Base-by-base conservation (phyloP, 2,329 filamentous ascomycete genomes). In the Cordyceps tenuipes region DNA sequence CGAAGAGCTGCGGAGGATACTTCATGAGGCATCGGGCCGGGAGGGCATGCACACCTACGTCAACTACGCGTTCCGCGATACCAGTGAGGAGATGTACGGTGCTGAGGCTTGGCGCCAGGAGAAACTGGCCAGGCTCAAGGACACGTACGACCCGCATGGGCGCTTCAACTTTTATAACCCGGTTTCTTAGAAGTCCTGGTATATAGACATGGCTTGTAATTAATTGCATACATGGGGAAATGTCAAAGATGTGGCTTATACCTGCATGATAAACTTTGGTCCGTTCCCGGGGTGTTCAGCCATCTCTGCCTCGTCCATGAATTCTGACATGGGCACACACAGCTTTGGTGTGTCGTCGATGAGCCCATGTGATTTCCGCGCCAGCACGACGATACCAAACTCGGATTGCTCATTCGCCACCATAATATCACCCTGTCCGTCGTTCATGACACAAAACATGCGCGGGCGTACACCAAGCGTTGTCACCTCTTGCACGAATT, bases 21-120 rank as follows among this genome's bases (percentile, higher is more conserved):
- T 79, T 3, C 66, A 69, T 34, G 61, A 67, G 8, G 71, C 68
- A 1, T 73, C 66, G 48, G 75, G 71, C 2, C 62, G 68, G 41
- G 59, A 65, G 0, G 64, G 71, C 31, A 55, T 74, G 55, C 68
- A 74, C 56, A 67, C 72, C 0, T 80, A 80, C 60, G 70, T 79
- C 54, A 81, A 82, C 65, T 82, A 80, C 63, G 78, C 77, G 0
- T 71, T 72, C 58, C 71, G 77, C 1, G 69, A 75, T 7, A 76
- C 79, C 66, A 66, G 66, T 2, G 63, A 68, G 1, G 59, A 68
- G 51, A 67, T 67, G 6, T 82, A 82, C 64, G 79, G 79, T 15
- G 70, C 70, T 56, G 79, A 80, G 57, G 56, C 65, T 58, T 80
- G 78, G 76, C 71, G 79, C 17, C 68, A 76, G 64, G 68, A 75